Evolutionary conservation across 1,284 basidiomycete species (phyloP), one percentile per base, ranked within the genome.

Genomic region (Pyrrhoderma noxium): DNA sequence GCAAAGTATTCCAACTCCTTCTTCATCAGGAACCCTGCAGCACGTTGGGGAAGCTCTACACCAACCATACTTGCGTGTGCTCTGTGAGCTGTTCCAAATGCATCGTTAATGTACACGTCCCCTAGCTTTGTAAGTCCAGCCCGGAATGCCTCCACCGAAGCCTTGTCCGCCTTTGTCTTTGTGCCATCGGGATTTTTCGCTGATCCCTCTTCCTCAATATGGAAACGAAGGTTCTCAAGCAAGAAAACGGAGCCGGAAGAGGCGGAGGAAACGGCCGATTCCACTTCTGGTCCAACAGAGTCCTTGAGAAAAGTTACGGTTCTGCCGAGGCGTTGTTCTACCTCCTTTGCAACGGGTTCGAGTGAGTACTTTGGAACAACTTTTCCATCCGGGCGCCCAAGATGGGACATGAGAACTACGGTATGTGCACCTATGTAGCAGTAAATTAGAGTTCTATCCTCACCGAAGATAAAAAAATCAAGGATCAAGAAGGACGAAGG

Each of bases 1-100:
- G 95, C 93, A 68, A 99, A 99, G 77, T 87, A 99, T 64, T 98
- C 94, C 60, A 99, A 85, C 71, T 99, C 95, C 73, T 98, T 98
- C 77, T 95, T 97, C 78, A 99, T 89, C 59, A 99, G 79, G 77
- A 96, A 94, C 45, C 95, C 95, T 37, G 94, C 83, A 7, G 95
- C 95, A 61, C 93, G 82, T 70, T 95, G 86, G n/a, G 85, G 82
- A 36, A 98, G 80, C 69, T 96, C 81, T 59, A 99, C 79, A 59
- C 95, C 95, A 61, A 99, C 96, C 92, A 99, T 97, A 62, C 91
- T 94, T 0, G 95, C 96, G 71, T 99, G 96, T 19, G 92, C 94
- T 60, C 95, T 91, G 72, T 99, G 95, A 38, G 95, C 96, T 48
- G 95, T 98, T 53, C 95, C 95, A 68, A 99, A 99, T 37, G 95